Base-by-base conservation (phyloP, 805 yeast species). In the Kuraishia cidri region DNA sequence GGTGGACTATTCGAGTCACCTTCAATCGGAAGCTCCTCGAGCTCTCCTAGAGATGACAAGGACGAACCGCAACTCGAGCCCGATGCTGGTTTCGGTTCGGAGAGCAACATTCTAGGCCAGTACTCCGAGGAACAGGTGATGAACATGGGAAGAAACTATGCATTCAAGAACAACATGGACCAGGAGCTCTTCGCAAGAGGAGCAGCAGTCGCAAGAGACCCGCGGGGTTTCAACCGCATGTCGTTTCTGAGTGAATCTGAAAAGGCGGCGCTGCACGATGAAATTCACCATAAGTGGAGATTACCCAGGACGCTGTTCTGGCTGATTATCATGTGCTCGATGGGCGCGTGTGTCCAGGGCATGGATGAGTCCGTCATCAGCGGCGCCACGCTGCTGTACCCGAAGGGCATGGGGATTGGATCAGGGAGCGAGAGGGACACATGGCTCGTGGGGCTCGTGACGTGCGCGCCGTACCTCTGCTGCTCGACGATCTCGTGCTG, bases 341-440 rank as follows among this genome's bases (percentile, higher is more conserved):
- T 79, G 72, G 80, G 83, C 32, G 88, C 87, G 14, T 82, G 82
- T 14, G 80, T 79, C 26, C 86, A 79, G 52, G 87, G 88, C 52
- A 79, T 80, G 78, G 87, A 80, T 55, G 85, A 80, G 52, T 62
- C 83, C 4, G 85, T 80, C 16, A 72, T 79, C 38, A 79, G 78
- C 44, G 88, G 88, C 41, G 87, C 87, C 6, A 63, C 69, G 33
- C 53, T 79, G 33, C 73, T 71, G 47, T 79, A 75, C 50, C 82
- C 83, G 2, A 34, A 41, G 2, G 66, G 59, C 15, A 64, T 79
- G 48, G 78, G 76, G 2, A 61, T 80, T 27, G 66, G 58, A 12
- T 44, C 53, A 12, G 64, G 53, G 14, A 60, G 65, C 29, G 59
- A 67, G 29, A 53, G 72, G 44, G 64, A 73, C 28, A 67, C 69